These are phyloP conservation scores for Penicilliopsis zonata DNA, from an alignment of 495 filamentous ascomycete genomes.

Conservation along the genomic window DNA sequence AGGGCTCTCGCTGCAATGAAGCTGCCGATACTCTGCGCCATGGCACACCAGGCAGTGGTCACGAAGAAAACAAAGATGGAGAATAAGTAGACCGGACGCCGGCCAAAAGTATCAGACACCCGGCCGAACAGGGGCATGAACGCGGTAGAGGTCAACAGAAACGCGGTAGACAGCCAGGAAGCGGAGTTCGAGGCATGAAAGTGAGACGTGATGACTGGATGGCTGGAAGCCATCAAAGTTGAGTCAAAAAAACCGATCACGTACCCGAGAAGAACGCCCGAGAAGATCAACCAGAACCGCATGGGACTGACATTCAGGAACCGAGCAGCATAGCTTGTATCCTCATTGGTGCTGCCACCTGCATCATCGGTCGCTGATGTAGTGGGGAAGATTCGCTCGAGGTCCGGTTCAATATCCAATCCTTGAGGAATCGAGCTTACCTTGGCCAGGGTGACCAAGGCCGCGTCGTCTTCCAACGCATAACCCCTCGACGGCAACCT, in stretches of 20 bases:
- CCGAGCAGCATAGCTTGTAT: constrained; percentile 16
- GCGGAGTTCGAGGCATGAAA: constrained; percentile 64
- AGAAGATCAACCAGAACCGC: constrained; percentile 42
- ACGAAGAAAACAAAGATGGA: constrained; percentile 50
- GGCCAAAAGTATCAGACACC: constrained; percentile 58
- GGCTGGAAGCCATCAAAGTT: constrained; percentile 70
- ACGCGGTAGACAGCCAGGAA: constrained; percentile 73
- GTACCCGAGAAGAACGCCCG: constrained; percentile 33
- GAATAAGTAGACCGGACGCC: constrained; percentile 57
- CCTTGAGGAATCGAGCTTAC: constrained; percentile 22
- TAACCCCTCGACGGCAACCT: constrained; percentile 5
- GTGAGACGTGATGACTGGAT: constrained; percentile 72
- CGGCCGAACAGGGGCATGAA: constrained; percentile 65
- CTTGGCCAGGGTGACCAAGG: constrained; percentile 10
- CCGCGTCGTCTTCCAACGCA: constrained; percentile 11
- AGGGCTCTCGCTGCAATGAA: constrained; percentile 64
- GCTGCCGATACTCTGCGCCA: constrained; percentile 56
- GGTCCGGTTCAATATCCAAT: constrained; percentile 16
- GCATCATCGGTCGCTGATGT: constrained; percentile 4
- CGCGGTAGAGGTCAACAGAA: constrained; percentile 62
- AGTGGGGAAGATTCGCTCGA: constrained; percentile 15
- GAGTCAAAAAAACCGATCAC: constrained; percentile 55
- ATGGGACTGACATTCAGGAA: constrained; percentile 33
- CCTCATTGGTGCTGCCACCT: constrained; percentile 8
- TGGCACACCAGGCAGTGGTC: constrained; percentile 60